Evolutionary conservation across 345 rosid genomes (phyloP), one percentile per base, ranked within the genome.

Genomic region (Salix caprea): DNA sequence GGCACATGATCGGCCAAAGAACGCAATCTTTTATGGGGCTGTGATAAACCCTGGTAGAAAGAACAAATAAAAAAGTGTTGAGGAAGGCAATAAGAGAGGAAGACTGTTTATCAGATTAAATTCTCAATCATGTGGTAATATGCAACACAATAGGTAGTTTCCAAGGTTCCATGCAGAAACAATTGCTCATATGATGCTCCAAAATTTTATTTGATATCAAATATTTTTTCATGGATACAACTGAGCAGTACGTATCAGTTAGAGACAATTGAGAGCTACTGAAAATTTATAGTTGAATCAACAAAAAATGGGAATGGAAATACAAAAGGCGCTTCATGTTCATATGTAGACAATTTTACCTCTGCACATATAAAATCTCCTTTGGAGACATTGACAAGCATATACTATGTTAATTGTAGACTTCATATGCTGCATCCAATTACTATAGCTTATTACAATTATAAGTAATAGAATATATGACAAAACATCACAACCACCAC

Each of bases 1-100:
- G 99, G 98, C 83, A 94, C 89, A 76, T 90, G 91, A 85, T 94
- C 98, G 48, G 93, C 96, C 92, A 94, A 86, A 78, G 96, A 87
- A 75, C 94, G 79, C 86, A 96, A 83, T 71, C 91, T 86, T 80
- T 92, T 96, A 80, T 96, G 97, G 69, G 89, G 95, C 76, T 91
- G 98, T 60, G 98, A 91, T 84, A 94, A 87, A 82, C 81, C 81
- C 81, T 78, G 66, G 71, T n/a, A 40, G 26, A 32, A 14, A 24
- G 7, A 42, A 30, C 23, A 44, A 42, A 60, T 3, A 50, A 42
- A 65, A 19, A 18, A 52, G 73, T 18, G 18, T 44, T 40, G 34
- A 21, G 24, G 26, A 34, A 71, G 72, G 6, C 48, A 19, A 34
- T 24, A 32, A 52, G 19, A n/a, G 24, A n/a, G 23, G 2, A 58